These are phyloP conservation scores for Colletotrichum sp. DNA, from an alignment of 2,329 filamentous ascomycete genomes.

Conservation along the genomic window DNA sequence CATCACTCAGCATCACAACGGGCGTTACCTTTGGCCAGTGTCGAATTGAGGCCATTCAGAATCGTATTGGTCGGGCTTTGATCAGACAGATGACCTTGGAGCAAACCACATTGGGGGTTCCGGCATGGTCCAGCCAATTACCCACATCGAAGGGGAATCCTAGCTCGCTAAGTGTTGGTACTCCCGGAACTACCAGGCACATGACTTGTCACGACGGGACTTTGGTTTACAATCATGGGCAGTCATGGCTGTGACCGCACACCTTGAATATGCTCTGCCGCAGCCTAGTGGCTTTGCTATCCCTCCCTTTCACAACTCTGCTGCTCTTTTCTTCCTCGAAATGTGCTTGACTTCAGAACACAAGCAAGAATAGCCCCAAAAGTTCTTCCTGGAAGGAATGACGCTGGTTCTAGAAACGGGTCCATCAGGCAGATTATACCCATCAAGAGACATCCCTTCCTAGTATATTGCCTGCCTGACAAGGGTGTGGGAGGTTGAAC, in stretches of 20 bases:
- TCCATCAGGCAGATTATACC: slow-evolving; percentile 5
- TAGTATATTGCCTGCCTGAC: slow-evolving; percentile 3
- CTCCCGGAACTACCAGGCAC: neutral
- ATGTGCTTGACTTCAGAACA: neutral
- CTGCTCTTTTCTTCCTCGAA: neutral
- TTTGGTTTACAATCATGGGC: slow-evolving; percentile 5
- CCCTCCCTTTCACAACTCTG: neutral
- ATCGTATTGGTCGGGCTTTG: neutral
- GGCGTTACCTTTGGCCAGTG: neutral
- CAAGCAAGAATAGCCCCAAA: slow-evolving; percentile 6
- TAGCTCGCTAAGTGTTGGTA: neutral
- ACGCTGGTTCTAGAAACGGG: neutral
- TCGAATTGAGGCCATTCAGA: slow-evolving; percentile 5
- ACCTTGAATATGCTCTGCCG: neutral
- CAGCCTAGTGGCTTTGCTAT: neutral
- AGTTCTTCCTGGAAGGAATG: slow-evolving; percentile 4
- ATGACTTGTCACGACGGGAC: slow-evolving; percentile 21
- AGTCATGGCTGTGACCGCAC: neutral
- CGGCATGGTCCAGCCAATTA: neutral
- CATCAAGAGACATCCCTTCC: neutral
- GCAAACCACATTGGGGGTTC: neutral
- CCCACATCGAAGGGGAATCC: neutral
- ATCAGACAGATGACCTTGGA: neutral
- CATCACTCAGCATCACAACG: neutral
- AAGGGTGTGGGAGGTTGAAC: neutral